These are phyloP conservation scores for Limonomyces culmigenus DNA, from an alignment of 1,284 basidiomycete species.

Conservation along the genomic window DNA sequence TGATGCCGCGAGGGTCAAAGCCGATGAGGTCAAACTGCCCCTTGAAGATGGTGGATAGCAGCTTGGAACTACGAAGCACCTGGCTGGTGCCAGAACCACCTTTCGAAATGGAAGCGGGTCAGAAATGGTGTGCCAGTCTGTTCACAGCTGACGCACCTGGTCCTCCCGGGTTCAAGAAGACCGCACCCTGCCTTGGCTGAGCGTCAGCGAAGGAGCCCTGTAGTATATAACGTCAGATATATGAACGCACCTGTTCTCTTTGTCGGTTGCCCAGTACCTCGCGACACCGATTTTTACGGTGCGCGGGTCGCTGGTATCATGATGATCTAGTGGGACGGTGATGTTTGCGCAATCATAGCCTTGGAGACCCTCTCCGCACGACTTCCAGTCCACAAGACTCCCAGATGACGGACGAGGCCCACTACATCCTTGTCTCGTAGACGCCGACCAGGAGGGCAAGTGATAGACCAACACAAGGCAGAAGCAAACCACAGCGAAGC, in stretches of 20 bases:
- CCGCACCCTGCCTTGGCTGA: slow-evolving; percentile 1
- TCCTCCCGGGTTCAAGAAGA: slow-evolving; percentile 2
- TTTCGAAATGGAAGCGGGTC: not conserved
- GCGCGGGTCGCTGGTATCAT: not conserved
- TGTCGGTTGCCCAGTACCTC: slow-evolving; percentile 1
- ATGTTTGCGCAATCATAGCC: slow-evolving; percentile 3
- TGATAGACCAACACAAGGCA: too few relatives aligned
- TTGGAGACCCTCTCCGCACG: slow-evolving; percentile 1
- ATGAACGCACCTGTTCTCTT: slow-evolving; percentile 1
- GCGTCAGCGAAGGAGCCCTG: not conserved
- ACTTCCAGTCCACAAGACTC: slow-evolving; percentile 2
- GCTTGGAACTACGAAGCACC: not conserved
- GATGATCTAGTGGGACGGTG: slow-evolving; percentile 3
- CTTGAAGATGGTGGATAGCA: not conserved
- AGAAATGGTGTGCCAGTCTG: not conserved
- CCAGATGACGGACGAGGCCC: too few relatives aligned
- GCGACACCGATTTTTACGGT: slow-evolving; percentile 2
- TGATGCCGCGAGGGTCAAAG: slow-evolving; percentile 2
- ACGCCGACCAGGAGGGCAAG: too few relatives aligned
- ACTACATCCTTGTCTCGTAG: too few relatives aligned
- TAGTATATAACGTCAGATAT: not conserved
- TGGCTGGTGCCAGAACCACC: not conserved
- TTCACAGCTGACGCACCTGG: not conserved
- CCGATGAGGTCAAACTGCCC: slow-evolving; percentile 1
- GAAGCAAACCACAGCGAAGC: too few relatives aligned